phyloP scores from a whole-genome alignment of 2,329 filamentous ascomycete species.

The Juglanconis oblonga region DNA sequence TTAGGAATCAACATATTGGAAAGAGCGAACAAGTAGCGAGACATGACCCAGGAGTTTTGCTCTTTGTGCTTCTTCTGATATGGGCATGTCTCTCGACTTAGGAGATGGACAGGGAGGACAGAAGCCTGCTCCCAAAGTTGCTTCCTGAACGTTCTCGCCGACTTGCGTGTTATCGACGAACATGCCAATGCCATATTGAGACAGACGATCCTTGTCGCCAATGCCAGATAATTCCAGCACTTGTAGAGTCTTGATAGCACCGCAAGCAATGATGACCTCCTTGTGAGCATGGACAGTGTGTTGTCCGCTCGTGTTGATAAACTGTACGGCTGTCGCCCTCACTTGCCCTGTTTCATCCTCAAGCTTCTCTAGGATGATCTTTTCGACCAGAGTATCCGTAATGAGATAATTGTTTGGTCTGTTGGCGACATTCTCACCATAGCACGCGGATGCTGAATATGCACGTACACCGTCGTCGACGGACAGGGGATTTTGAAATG shows the following conservation, averaged over 20 bases:
- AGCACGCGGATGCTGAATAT: constrained; percentile 9
- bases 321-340: background rate
- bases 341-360: background rate
- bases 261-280: constrained; percentile 30
- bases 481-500: background rate
- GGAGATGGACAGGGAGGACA: no score
- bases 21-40: background rate
- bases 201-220: background rate
- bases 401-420: constrained; percentile 11
- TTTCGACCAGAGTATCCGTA: constrained; percentile 23
- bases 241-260: constrained; percentile 25
- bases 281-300: constrained; percentile 13
- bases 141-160: constrained; percentile 37
- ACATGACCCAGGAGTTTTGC: no score
- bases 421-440: background rate
- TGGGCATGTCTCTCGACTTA: no score
- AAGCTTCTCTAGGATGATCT: constrained; percentile 18
- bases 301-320: background rate
- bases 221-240: constrained; percentile 17
- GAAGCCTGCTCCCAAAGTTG: constrained; percentile 19
- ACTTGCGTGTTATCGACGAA: constrained; percentile 35
- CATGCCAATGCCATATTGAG: constrained; percentile 28
- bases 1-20: background rate
- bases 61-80: no score
- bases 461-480: constrained; percentile 4